Percentiles rank a stretch among this genome's conserved stretches.
These are phyloP conservation scores for Scutellaria minor DNA, from an alignment of 257 asterid species.

Conservation along the genomic window DNA sequence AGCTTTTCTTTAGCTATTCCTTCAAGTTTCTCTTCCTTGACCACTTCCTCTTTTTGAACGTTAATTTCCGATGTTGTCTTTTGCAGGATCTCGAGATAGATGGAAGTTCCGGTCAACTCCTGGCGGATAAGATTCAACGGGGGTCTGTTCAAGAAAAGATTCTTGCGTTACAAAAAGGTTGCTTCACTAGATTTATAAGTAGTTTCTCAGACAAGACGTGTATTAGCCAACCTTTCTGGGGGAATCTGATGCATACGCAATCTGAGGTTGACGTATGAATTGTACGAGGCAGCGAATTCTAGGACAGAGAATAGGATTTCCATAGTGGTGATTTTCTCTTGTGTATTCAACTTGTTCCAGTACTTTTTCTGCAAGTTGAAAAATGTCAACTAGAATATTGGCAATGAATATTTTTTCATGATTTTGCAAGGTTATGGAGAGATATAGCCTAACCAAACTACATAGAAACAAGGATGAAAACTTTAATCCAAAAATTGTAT, in stretches of 20 bases:
- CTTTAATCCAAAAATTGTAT: constrained; percentile 18
- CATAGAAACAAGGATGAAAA: neutral
- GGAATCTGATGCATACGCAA: constrained; percentile 81
- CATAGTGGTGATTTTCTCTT: constrained; percentile 76
- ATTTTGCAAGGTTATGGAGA: too few relatives aligned
- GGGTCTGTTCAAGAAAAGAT: constrained; percentile 60
- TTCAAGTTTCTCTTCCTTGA: constrained; percentile 67
- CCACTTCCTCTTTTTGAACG: constrained; percentile 40
- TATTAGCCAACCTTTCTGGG: constrained; percentile 68
- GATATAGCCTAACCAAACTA: neutral
- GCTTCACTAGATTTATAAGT: constrained; percentile 16
- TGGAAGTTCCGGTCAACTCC: constrained; percentile 90
- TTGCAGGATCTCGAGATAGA: constrained; percentile 90
- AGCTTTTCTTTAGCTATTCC: constrained; percentile 83
- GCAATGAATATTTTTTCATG: too few relatives aligned
- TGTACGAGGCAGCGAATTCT: constrained; percentile 93
- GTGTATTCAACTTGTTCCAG: constrained; percentile 81
- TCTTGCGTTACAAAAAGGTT: constrained; percentile 16
- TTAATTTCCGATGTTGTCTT: constrained; percentile 65
- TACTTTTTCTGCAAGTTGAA: constrained; percentile 78
- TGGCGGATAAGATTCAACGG: constrained; percentile 96
- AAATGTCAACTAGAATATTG: constrained; percentile 29
- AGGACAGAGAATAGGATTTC: constrained; percentile 78
- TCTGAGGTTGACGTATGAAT: constrained; percentile 83
- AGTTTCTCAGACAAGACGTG: constrained; percentile 24